Evolutionary conservation across 2,329 filamentous ascomycete genomes (phyloP), one percentile per base, ranked within the genome.

Genomic region (Cucurbitaria berberidis): DNA sequence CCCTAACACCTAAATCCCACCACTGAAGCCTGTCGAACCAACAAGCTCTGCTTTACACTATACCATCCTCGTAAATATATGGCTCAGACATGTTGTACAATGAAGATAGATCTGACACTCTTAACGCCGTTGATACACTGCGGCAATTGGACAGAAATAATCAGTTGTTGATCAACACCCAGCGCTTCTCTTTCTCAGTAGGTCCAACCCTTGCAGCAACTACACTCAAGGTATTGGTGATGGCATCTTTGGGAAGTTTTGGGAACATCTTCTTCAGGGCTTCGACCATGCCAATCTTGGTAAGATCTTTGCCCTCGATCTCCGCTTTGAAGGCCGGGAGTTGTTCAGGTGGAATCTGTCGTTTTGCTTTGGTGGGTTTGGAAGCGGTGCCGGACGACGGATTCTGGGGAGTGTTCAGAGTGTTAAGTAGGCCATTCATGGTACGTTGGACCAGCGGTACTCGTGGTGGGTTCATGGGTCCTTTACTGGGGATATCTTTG

Each of bases 241-340:
- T 86, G 21, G 86, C 84, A 18, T 86, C 84, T 64, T 88, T 90
- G 1, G 87, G 84, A 40, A 87, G 82, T 56, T 87, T 87, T 1
- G 87, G 85, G 61, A 93, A 91, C 78, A 85, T 82, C 68, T 89
- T 87, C 74, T 91, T 90, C 55, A 96, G 74, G 5, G 89, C 81
- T 72, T 93, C 90, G 8, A 91, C 81, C 62, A 95, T 77, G 7
- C 89, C 90, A 1, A 86, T 75, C 75, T 95, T 95, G 34, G 85
- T 89, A 43, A 91, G 78, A 74, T 89, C 84, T 57, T 85, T 89
- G 16, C 86, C 89, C 44, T 86, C 76, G n/a, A 96, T 81, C 1
- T 85, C 85, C 26, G 81, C 77, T 72, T 88, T 92, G 74, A 96
- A 91, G 10, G 87, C 84, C 0, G 80, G 78, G 27, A 91, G 72